These are phyloP conservation scores for Scopulariopsis brevicaulis DNA, from an alignment of 2,329 filamentous ascomycete species.

Conservation along the genomic window DNA sequence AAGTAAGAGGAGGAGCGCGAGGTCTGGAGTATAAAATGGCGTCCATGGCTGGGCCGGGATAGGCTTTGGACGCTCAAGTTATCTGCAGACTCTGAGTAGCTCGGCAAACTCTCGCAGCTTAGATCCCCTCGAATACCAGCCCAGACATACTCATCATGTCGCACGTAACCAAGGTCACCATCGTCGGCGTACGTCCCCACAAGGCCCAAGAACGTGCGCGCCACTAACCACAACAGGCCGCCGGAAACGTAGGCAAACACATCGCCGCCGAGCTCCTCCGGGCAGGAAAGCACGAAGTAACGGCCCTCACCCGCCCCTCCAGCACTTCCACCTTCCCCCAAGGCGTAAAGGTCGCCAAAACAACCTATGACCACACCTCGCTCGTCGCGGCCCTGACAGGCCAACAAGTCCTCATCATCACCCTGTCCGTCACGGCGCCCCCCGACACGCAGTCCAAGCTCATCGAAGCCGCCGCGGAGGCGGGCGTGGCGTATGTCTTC, in stretches of 20 bases:
- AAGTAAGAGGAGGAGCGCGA: no score
- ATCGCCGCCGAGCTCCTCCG: conserved; percentile 30
- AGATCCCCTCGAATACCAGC: no score
- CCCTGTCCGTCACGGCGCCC: conserved; percentile 26
- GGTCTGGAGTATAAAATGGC: no score
- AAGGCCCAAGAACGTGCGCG: conserved; percentile 5
- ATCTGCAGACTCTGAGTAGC: no score
- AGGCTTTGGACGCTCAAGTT: no score
- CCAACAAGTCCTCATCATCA: conserved; percentile 44
- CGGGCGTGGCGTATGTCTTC: conserved; percentile 37
- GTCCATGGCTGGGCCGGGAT: no score
- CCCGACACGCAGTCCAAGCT: conserved; percentile 30
- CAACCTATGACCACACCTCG: conserved; percentile 31
- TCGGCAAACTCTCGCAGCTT: no score
- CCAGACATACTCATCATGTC: not conserved
- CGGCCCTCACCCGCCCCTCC: conserved; percentile 35
- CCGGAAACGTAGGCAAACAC: conserved; percentile 26
- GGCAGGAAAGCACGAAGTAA: conserved; percentile 38
- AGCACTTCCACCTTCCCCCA: conserved; percentile 28
- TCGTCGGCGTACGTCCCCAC: conserved; percentile 31
- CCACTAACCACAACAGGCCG: conserved; percentile 16
- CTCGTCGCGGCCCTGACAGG: conserved; percentile 35
- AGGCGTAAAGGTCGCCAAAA: conserved; percentile 24
- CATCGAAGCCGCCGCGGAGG: conserved; percentile 35
- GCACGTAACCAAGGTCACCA: conserved; percentile 18